These are phyloP conservation scores for Cytospora schulzeri DNA, from an alignment of 2,329 filamentous ascomycete species.

Conservation along the genomic window DNA sequence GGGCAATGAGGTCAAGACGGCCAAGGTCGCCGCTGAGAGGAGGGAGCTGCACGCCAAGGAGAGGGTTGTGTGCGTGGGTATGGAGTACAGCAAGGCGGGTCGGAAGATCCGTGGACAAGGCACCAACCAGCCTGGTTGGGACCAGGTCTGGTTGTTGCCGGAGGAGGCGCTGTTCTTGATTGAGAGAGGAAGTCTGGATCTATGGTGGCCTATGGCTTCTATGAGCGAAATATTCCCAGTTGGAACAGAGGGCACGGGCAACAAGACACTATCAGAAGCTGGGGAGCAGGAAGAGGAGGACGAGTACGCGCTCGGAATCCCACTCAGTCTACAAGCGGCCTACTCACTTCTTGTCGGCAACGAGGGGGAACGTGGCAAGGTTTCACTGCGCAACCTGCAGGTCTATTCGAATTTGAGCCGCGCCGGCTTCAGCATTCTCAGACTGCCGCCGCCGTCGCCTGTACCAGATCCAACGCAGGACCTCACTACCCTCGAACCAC, in stretches of 20 bases:
- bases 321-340: constrained; percentile 87
- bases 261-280: constrained; percentile 32
- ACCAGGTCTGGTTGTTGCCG: constrained; percentile 79
- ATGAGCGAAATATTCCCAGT: constrained; percentile 52
- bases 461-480: constrained; percentile 19
- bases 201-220: constrained; percentile 74
- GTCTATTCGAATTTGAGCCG: constrained; percentile 87
- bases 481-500: constrained; percentile 17
- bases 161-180: constrained; percentile 91
- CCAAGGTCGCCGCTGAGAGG: constrained; percentile 23
- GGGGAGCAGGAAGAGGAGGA: constrained; percentile 40
- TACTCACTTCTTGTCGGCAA: constrained; percentile 82
- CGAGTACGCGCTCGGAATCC: constrained; percentile 67
- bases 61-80: constrained; percentile 68
- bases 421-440: constrained; percentile 76
- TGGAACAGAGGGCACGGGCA: constrained; percentile 29
- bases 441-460: constrained; percentile 53
- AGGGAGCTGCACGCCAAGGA: constrained; percentile 42
- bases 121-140: constrained; percentile 56
- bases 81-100: constrained; percentile 74
- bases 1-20: constrained; percentile 41
- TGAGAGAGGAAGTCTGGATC: constrained; percentile 83
- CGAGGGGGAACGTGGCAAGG: constrained; percentile 62
- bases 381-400: constrained; percentile 77
- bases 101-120: constrained; percentile 58